These are phyloP conservation scores for Aspergillus sclerotialis DNA, from an alignment of 2,329 filamentous ascomycete genomes.

Conservation along the genomic window DNA sequence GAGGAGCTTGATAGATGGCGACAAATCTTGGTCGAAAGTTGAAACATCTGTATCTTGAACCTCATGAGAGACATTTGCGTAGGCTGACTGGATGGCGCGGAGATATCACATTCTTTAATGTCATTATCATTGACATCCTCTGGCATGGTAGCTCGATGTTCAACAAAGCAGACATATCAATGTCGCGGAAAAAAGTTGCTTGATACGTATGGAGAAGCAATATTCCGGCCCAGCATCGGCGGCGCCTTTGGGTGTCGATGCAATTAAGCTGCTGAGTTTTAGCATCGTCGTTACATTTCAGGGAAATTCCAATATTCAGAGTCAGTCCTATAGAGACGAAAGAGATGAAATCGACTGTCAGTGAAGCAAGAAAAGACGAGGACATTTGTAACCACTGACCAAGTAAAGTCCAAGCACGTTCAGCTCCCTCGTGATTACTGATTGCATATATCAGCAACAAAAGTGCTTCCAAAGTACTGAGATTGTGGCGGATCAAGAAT, in stretches of 20 bases:
- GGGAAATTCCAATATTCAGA: conserved; percentile 21
- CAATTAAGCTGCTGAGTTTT: conserved; percentile 7
- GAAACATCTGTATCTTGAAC: conserved; percentile 21
- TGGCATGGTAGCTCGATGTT: conserved; percentile 14
- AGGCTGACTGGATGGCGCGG: conserved; percentile 9
- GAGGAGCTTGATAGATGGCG: conserved; percentile 8
- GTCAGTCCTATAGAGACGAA: conserved; percentile 10
- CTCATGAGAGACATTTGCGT: conserved; percentile 28
- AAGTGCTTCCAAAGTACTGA: conserved; percentile 23
- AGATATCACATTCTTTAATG: conserved; percentile 7
- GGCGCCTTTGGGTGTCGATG: conserved; percentile 19
- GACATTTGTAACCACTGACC: conserved; percentile 7
- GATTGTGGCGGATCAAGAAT: conserved; percentile 20
- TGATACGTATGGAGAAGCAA: conserved; percentile 27
- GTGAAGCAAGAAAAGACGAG: too few relatives aligned
- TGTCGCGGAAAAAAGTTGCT: conserved; percentile 16
- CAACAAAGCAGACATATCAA: conserved; percentile 16
- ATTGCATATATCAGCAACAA: conserved; percentile 24
- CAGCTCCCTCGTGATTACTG: conserved; percentile 17
- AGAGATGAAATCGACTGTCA: too few relatives aligned
- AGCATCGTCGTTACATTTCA: conserved; percentile 21
- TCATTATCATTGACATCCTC: conserved; percentile 19
- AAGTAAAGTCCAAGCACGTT: conserved; percentile 22
- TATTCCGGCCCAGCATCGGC: conserved; percentile 26
- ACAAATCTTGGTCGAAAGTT: conserved; percentile 20